These are phyloP conservation scores for Lactuca sativa DNA, from an alignment of 129 eudicot species.

Conservation along the genomic window DNA sequence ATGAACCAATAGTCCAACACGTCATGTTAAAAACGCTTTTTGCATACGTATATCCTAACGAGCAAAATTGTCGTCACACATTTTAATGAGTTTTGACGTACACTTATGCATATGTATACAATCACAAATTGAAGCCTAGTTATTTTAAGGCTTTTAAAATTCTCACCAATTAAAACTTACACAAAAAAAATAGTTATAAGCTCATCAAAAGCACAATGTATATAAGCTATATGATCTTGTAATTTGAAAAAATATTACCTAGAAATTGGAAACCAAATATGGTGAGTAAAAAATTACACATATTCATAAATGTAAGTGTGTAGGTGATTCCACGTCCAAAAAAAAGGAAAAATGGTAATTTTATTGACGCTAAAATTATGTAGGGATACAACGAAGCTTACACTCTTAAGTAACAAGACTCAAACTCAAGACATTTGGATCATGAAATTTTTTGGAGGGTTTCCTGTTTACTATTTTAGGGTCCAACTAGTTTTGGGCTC, in stretches of 20 bases:
- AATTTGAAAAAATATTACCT: not conserved
- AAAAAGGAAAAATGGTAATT: not conserved
- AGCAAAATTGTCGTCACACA: not conserved
- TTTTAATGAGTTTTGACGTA: not conserved
- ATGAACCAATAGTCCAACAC: not conserved
- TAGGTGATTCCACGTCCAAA: not conserved
- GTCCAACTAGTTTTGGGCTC: not conserved
- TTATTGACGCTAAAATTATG: not conserved
- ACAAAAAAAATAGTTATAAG: not conserved
- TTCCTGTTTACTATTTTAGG: not conserved
- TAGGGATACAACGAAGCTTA: not conserved
- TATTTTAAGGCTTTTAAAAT: not conserved
- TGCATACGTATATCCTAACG: not conserved
- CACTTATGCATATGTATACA: not conserved
- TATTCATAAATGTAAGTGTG: not conserved
- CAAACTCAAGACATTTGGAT: not conserved
- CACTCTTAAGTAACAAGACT: not conserved
- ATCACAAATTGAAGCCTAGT: not conserved
- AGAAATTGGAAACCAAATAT: conserved; percentile 1
- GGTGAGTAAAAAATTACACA: not conserved
- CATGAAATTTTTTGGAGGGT: not conserved
- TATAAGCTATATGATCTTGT: conserved; percentile 3
- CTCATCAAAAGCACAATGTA: not conserved
- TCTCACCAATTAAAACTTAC: conserved; percentile 1
- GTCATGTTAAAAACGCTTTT: not conserved